Percentiles rank a stretch among this genome's conserved stretches.
Evolutionary conservation across 306 rosid species (phyloP).

Genomic region (Boehmeria nivea): DNA sequence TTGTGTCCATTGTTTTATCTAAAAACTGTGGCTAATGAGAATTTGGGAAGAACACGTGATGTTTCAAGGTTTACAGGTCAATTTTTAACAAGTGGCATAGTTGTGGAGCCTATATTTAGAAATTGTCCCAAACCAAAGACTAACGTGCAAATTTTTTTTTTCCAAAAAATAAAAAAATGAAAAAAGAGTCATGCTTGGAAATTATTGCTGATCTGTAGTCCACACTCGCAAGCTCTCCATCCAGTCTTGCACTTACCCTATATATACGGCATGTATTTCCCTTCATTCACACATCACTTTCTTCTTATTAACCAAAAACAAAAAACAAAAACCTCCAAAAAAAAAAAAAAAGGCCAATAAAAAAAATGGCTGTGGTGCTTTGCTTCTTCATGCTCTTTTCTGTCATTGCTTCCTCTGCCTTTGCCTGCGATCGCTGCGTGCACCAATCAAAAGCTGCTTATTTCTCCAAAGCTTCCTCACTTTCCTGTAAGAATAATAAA

Average conservation of each 20-base stretch:
- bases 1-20: too few species aligned
- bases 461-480: constrained; percentile 48
- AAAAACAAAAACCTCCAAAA: background rate
- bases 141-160: background rate
- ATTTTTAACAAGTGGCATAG: background rate
- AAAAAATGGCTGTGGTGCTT: constrained; percentile 40
- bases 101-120: too few species aligned
- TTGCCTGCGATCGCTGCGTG: constrained; percentile 72
- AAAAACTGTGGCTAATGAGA: too few species aligned
- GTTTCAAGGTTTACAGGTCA: background rate
- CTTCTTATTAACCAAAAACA: background rate
- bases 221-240: background rate
- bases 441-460: constrained; percentile 52
- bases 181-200: constrained; percentile 2
- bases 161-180: background rate
- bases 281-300: constrained; percentile 15
- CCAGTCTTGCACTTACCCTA: too few species aligned
- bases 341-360: constrained; percentile 7
- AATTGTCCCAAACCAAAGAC: background rate
- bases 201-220: constrained; percentile 52
- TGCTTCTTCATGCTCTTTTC: constrained; percentile 22
- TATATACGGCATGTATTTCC: constrained; percentile 16
- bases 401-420: constrained; percentile 44
- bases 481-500: constrained; percentile 43
- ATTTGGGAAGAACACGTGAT: too few species aligned